Base-by-base conservation (phyloP, 169 alveolate species). In the Babesia bovis region DNA sequence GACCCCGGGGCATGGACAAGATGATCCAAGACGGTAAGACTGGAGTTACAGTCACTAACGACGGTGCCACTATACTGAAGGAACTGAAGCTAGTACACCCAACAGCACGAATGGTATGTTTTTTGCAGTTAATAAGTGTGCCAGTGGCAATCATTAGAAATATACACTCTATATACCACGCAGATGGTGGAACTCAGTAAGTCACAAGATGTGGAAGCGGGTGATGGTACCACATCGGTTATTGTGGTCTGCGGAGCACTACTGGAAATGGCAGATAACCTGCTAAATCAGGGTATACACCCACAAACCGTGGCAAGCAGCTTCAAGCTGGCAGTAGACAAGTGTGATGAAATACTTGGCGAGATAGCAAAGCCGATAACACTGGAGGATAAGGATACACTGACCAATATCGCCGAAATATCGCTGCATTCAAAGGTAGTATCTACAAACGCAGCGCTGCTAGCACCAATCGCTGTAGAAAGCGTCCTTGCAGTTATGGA, bases 1-100 rank as follows among this genome's bases (percentile, higher is more conserved):
- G 99, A n/a, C 99, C 99, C 6, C 92, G 97, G 84, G 99, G 99
- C 35, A 98, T 98, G 99, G 99, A 98, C 90, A 98, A 98, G 90
- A 96, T 98, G 99, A 92, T 96, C 66, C 94, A 96, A 72, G 99
- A 95, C 66, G 96, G 98, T 19, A 94, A 93, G 82, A 98, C 98
- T 17, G 97, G 96, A 58, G 99, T 97, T n/a, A 90, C 95, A 30
- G 97, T 98, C 47, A 97, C 99, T 42, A 98, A 98, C 83, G 99
- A 98, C 79, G 99, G 99, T n/a, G 99, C 99, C 9, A 98, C 99
- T 0, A 97, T 98, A 28, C 91, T 98, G 19, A 95, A 95, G 76
- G 97, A 97, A 82, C 90, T 97, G 94, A 95, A 96, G 47, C 96
- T 97, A 42, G 92, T 95, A 38, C 99, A 97, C 69, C 99, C 99